Percentiles rank a stretch among this genome's conserved stretches.
These are phyloP conservation scores for Fusarium subglutinans DNA, from an alignment of 2,329 filamentous ascomycete genomes.

Conservation along the genomic window DNA sequence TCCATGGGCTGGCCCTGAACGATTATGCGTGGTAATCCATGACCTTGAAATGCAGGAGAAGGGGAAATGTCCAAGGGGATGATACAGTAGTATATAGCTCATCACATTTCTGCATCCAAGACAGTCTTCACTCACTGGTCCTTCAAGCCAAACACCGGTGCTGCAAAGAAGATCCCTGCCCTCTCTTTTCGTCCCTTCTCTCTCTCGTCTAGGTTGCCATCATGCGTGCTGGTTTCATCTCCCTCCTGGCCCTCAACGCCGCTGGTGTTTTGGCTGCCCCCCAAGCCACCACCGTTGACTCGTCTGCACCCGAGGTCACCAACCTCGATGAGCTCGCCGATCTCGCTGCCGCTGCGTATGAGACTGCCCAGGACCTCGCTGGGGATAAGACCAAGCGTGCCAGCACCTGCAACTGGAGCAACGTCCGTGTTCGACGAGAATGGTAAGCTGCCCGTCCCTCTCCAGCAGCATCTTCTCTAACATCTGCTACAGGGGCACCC, in stretches of 20 bases:
- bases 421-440: conserved; percentile 45
- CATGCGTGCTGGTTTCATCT: conserved; percentile 35
- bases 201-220: conserved; percentile 2
- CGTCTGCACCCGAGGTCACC: conserved; percentile 30
- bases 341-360: conserved; percentile 35
- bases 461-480: background rate
- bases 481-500: conserved; percentile 26
- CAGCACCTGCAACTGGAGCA: conserved; percentile 42
- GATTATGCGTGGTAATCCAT: background rate
- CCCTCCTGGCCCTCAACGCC: conserved; percentile 37
- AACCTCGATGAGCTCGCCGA: conserved; percentile 34
- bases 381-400: conserved; percentile 31
- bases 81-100: conserved; percentile 20
- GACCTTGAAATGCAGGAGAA: background rate
- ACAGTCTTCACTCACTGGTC: conserved; percentile 2
- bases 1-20: background rate
- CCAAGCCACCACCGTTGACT: conserved; percentile 9
- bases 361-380: conserved; percentile 36
- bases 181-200: background rate
- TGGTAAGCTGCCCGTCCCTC: conserved; percentile 37
- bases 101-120: conserved; percentile 6
- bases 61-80: background rate
- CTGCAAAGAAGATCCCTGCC: conserved; percentile 19
- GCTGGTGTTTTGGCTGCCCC: conserved; percentile 35
- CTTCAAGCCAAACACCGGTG: conserved; percentile 1